Evolutionary conservation across 1,139 yeast species (phyloP).

Genomic region (Pichia sp.): DNA sequence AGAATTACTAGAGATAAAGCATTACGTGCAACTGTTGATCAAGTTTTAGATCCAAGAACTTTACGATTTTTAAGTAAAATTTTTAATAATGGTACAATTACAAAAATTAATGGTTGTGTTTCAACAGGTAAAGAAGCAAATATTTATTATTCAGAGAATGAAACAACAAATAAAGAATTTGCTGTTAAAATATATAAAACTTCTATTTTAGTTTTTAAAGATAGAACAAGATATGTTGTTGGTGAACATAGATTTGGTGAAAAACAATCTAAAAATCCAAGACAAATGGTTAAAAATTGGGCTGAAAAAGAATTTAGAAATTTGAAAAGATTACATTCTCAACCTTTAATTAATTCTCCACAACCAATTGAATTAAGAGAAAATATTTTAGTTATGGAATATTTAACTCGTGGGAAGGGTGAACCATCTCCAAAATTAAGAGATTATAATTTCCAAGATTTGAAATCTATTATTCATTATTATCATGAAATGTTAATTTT

Average conservation of each 20-base stretch:
- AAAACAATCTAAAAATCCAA: slow-evolving; percentile 81
- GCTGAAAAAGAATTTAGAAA: slow-evolving; percentile 97
- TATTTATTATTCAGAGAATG: slow-evolving; percentile 88
- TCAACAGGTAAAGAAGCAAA: slow-evolving; percentile 98
- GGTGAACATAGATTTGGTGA: slow-evolving; percentile 91
- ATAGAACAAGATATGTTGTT: slow-evolving; percentile 90
- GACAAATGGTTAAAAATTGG: slow-evolving; percentile 97
- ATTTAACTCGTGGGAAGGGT: slow-evolving; percentile 54
- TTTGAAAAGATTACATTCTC: slow-evolving; percentile 62
- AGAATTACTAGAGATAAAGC: slow-evolving; percentile 73
- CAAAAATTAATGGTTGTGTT: slow-evolving; percentile 87
- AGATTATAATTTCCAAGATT: slow-evolving; percentile 66
- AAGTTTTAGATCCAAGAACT: slow-evolving; percentile 92
- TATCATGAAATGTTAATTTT: slow-evolving; percentile 77
- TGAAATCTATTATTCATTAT: slow-evolving; percentile 57
- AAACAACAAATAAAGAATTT: slow-evolving; percentile 50
- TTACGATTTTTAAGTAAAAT: slow-evolving; percentile 74
- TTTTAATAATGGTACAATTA: slow-evolving; percentile 73
- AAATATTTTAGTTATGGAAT: slow-evolving; percentile 94
- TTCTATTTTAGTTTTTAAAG: slow-evolving; percentile 90
- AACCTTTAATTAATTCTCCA: slow-evolving; percentile 83
- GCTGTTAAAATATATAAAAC: slow-evolving; percentile 96
- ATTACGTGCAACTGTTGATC: slow-evolving; percentile 93
- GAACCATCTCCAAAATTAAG: slow-evolving; percentile 83
- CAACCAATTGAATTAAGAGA: slow-evolving; percentile 82